Base-by-base conservation (phyloP, 1,284 basidiomycete genomes). In the Sporisorium scitamineum region DNA sequence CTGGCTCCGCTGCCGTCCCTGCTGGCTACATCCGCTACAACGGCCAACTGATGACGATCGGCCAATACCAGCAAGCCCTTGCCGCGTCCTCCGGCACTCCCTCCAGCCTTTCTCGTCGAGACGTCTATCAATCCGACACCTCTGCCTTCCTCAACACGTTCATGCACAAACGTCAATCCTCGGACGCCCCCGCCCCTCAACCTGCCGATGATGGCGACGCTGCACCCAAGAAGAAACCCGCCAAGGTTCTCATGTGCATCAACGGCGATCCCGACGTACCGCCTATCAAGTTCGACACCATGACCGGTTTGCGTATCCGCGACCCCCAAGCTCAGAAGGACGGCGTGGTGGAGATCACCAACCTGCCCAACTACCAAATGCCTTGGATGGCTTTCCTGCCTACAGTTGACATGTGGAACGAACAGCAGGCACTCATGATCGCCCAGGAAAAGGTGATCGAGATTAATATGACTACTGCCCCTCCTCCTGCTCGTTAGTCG, bases 341-440 rank as follows among this genome's bases (percentile, higher is more conserved):
- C 26, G 63, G 67, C 1, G 67, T 70, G 16, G 54, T 70, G 5
- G 48, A 54, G n/a, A 65, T 70, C 58, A 65, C 73, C 31, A 71
- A 76, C 24, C 27, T 67, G 29, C 68, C 68, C 54, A 64, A 68
- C 58, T 71, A 70, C 26, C 44, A 68, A 32, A 68, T 55, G 61
- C 61, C 68, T 3, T 76, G 68, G 68, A 70, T 76, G 73, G 68
- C 73, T 4, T 76, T 76, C 61, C 39, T 76, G 22, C 73, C 73
- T 41, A 76, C 73, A 10, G 51, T 27, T 0, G 57, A 68, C 10
- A 76, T 76, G 73, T 76, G 73, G 73, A 41, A 18, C 34, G 64
- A 70, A 32, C 73, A 76, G 37, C 68, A 76, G 39, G 54, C 52
- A 0, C 52, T 76, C 27, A 76, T 76, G 68, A n/a, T 68, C 18